Conservation (phyloP, 2,329 filamentous ascomycete genomes). For the Neonectria magnoliae region DNA sequence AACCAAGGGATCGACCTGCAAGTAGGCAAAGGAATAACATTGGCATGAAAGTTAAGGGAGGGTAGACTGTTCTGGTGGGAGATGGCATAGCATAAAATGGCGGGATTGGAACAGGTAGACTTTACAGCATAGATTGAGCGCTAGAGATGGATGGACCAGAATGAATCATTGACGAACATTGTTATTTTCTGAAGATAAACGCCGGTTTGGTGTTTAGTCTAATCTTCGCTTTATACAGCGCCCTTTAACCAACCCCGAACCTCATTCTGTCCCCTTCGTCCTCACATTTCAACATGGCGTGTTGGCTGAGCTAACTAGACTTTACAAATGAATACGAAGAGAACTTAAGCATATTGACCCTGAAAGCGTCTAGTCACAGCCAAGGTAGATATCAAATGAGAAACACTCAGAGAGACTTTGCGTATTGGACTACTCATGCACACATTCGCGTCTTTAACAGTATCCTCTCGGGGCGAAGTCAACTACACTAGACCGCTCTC, state of each 20-base stretch:
- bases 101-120: background rate
- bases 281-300: background rate
- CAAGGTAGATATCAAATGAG: background rate
- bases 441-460: no score
- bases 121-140: background rate
- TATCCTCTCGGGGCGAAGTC: background rate
- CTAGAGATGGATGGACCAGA: background rate
- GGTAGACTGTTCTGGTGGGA: background rate
- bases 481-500: slow-evolving; percentile 1
- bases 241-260: no score
- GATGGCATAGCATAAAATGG: background rate
- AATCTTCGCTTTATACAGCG: no score
- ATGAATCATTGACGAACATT: no score
- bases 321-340: background rate
- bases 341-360: background rate
- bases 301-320: background rate
- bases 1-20: background rate
- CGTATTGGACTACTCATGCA: background rate
- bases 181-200: no score
- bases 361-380: background rate
- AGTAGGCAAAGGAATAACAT: background rate
- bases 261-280: background rate
- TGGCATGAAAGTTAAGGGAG: background rate
- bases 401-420: background rate
- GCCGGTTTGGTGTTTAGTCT: no score